Evolutionary conservation across 441 rosid species (phyloP).

Genomic region (Populus hybrid): DNA sequence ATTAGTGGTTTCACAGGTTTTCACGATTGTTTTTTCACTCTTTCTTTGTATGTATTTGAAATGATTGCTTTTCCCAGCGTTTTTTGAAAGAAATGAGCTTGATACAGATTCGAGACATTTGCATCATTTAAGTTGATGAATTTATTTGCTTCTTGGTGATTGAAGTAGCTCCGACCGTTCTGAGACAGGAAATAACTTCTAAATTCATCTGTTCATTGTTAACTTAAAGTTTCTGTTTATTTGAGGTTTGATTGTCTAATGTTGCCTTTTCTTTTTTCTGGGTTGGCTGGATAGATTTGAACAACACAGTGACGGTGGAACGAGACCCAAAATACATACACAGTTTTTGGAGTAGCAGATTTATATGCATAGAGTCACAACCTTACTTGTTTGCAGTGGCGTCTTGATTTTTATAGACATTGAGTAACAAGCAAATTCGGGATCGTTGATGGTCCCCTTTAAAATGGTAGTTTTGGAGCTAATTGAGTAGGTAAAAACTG

Average conservation of each 20-base stretch:
- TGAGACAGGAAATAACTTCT: background rate
- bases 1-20: background rate
- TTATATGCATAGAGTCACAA: background rate
- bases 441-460: background rate
- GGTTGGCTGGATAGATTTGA: constrained; percentile 8
- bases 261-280: background rate
- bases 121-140: background rate
- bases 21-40: background rate
- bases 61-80: background rate
- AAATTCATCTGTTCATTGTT: background rate
- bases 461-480: background rate
- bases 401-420: background rate
- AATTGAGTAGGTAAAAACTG: background rate
- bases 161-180: background rate
- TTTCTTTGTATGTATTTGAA: background rate
- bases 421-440: background rate
- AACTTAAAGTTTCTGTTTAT: background rate
- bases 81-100: background rate
- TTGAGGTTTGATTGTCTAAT: background rate
- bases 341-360: constrained; percentile 9
- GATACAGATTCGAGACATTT: background rate
- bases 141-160: background rate
- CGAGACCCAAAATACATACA: background rate
- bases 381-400: background rate
- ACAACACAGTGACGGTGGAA: constrained; percentile 6